phyloP scores from a whole-genome alignment of 2,329 filamentous ascomycete species.

The Talaromyces sp. region DNA sequence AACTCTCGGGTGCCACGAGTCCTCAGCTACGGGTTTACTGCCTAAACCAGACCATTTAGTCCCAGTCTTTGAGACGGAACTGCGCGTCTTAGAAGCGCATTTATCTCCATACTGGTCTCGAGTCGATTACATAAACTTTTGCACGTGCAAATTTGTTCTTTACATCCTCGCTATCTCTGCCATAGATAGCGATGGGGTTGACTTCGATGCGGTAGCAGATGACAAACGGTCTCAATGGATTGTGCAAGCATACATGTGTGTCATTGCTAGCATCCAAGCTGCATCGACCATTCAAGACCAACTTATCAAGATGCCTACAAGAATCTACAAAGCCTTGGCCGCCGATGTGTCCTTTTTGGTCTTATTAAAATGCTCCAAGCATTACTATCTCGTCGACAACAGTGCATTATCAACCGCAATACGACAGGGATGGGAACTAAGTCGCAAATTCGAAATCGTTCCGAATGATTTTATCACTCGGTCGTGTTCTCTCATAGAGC shows the following conservation, averaged over 20 bases:
- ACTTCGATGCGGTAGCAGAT: no score
- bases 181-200: not conserved
- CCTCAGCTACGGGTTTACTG: not conserved
- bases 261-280: constrained; percentile 1
- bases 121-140: constrained; percentile 11
- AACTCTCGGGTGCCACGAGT: constrained; percentile 5
- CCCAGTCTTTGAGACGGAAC: constrained; percentile 8
- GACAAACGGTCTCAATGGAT: constrained; percentile 6
- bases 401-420: not conserved
- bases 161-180: constrained; percentile 12
- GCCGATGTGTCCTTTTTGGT: constrained; percentile 10
- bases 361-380: constrained; percentile 4
- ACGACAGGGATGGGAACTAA: constrained; percentile 9
- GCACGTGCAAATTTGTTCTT: constrained; percentile 8
- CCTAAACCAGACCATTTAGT: not conserved
- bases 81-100: constrained; percentile 5
- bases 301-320: not conserved
- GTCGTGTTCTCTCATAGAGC: not conserved
- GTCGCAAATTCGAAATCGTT: not conserved
- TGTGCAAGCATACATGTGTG: not conserved
- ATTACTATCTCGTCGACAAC: constrained; percentile 2
- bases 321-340: constrained; percentile 7
- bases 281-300: not conserved
- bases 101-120: constrained; percentile 9
- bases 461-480: constrained; percentile 4